These are phyloP conservation scores for Tuber calosporum DNA, from an alignment of 495 filamentous ascomycete species.

Conservation along the genomic window DNA sequence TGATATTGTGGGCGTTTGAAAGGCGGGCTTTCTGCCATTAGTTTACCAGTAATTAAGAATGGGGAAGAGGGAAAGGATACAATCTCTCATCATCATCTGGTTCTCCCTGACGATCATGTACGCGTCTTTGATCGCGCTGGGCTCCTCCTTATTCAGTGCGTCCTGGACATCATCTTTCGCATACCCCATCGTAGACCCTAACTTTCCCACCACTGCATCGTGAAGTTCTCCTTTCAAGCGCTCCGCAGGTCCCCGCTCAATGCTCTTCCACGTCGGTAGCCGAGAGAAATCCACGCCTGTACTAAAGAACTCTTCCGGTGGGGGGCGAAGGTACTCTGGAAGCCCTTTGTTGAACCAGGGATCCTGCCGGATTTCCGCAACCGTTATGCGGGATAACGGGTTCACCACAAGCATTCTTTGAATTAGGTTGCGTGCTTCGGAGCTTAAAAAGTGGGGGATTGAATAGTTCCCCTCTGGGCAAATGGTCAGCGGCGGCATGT, in stretches of 20 bases:
- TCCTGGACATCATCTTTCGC: constrained; percentile 90
- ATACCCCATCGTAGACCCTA: constrained; percentile 97
- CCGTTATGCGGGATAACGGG: constrained; percentile 84
- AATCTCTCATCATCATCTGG: constrained; percentile 92
- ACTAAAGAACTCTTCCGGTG: constrained; percentile 87
- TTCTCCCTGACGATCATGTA: constrained; percentile 97
- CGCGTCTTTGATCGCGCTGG: constrained; percentile 96
- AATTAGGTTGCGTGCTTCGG: constrained; percentile 77
- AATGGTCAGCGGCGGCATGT: background rate
- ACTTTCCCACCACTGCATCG: constrained; percentile 82
- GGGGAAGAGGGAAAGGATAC: constrained; percentile 8
- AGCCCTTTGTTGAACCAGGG: constrained; percentile 89
- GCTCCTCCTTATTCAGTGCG: constrained; percentile 80
- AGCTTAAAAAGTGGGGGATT: constrained; percentile 77
- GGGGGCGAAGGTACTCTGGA: constrained; percentile 74
- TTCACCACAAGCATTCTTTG: constrained; percentile 91
- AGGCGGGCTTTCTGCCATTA: constrained; percentile 44
- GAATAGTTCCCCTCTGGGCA: constrained; percentile 67
- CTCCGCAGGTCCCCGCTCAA: constrained; percentile 67
- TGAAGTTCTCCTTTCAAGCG: constrained; percentile 82
- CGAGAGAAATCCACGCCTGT: constrained; percentile 87
- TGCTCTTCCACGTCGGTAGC: constrained; percentile 69
- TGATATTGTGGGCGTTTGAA: constrained; percentile 45
- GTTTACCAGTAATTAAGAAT: constrained; percentile 14
- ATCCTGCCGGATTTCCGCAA: constrained; percentile 87